phyloP scores from a whole-genome alignment of 352 stramenopile species.

The Globisporangium viniferum region DNA sequence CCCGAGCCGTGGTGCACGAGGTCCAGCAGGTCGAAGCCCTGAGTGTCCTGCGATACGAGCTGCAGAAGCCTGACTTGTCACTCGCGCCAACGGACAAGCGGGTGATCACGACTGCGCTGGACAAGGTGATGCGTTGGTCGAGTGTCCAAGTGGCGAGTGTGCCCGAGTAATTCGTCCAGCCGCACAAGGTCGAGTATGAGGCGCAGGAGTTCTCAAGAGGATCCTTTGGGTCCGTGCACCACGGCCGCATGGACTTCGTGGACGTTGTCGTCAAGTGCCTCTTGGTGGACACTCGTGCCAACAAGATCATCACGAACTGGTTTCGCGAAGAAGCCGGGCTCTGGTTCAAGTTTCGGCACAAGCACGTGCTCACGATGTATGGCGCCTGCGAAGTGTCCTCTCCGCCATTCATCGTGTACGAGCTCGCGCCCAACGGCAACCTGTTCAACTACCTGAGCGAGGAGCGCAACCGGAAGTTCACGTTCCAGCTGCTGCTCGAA shows the following conservation, averaged over 20 bases:
- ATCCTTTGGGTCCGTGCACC: conserved; percentile 3
- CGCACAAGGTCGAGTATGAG: conserved; percentile 1
- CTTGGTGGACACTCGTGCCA: not conserved
- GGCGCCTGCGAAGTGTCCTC: conserved; percentile 15
- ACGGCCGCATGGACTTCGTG: not conserved
- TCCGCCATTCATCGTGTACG: conserved; percentile 11
- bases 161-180: not conserved
- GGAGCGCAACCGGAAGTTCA: not conserved
- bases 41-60: conserved; percentile 3
- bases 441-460: conserved; percentile 5
- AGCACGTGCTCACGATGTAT: conserved; percentile 16
- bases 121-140: conserved; percentile 4
- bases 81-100: not conserved
- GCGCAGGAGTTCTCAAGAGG: not conserved
- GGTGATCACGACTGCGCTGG: not conserved
- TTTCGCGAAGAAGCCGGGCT: conserved; percentile 9
- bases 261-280: conserved; percentile 12
- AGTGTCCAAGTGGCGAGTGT: not conserved
- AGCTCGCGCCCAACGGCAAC: not conserved
- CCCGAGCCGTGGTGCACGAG: not conserved
- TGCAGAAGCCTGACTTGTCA: not conserved
- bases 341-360: conserved; percentile 15
- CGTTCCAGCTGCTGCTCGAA: not conserved
- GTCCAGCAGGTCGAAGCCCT: not conserved
- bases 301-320: not conserved